Evolutionary conservation across 257 asterid species (phyloP).

Genomic region (Salvia hispanica): DNA sequence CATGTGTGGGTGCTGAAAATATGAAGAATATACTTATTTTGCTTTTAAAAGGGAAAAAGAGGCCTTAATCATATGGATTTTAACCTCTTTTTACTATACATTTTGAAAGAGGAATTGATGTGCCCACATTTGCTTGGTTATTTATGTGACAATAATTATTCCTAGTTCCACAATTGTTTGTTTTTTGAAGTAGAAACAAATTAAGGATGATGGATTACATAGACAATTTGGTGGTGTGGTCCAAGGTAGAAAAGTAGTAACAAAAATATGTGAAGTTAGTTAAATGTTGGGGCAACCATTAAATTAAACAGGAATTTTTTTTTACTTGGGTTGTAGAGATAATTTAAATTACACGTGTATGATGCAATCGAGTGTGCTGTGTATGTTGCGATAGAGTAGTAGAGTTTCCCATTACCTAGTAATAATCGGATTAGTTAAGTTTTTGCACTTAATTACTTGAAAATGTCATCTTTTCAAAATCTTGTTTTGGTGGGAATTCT

Average conservation of each 20-base stretch:
- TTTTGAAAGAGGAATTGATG: slow-evolving; percentile 16
- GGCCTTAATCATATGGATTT: not conserved
- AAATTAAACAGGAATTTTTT: not conserved
- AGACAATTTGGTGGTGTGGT: slow-evolving; percentile 13
- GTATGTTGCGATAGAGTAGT: no score
- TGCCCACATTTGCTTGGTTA: slow-evolving; percentile 23
- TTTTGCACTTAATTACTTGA: no score
- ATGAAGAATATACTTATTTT: slow-evolving; percentile 1
- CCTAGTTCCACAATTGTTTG: slow-evolving; percentile 19
- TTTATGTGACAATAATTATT: slow-evolving; percentile 21
- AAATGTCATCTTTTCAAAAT: no score
- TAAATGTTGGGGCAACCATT: slow-evolving; percentile 20
- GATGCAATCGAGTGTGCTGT: no score
- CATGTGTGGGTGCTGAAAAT: slow-evolving; percentile 8
- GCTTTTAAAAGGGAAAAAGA: not conserved
- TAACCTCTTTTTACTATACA: not conserved
- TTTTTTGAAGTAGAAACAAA: slow-evolving; percentile 25
- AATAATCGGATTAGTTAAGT: no score
- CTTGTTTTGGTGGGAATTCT: no score
- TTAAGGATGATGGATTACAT: slow-evolving; percentile 1
- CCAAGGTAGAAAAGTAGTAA: slow-evolving; percentile 1
- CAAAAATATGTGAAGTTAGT: not conserved
- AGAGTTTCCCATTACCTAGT: no score
- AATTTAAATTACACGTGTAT: no score
- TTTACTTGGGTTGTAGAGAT: no score